Base-by-base conservation (phyloP, 148 eudicot genomes). In the Vaccinium darrowii region DNA sequence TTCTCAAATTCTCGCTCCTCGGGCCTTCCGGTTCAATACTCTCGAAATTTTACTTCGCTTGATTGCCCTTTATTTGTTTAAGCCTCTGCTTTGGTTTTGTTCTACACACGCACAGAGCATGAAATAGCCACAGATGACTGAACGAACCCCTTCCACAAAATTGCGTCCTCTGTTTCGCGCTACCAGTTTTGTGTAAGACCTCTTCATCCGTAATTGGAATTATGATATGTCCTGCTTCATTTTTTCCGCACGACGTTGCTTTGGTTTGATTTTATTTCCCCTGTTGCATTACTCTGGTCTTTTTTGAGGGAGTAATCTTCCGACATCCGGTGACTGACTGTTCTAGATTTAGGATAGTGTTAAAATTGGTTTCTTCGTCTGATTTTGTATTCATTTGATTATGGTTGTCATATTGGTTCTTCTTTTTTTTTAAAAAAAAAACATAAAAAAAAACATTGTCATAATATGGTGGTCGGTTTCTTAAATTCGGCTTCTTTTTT, bases 401-500 rank as follows among this genome's bases (percentile, higher is more conserved):
- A 47, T 78, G 85, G 76, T 89, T 80, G 58, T 82, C 23, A 12
- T 82, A 18, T 58, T 7, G n/a, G 23, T 21, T 58, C 63, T 58
- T 58, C 0, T 19, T 2, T 39, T 39, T 3, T 5, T 39, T 39
- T 39, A 0, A 39, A 39, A 39, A 33, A 33, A 1, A 33, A 33
- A 33, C 36, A 33, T 16, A 58, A 58, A 58, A 19, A 19, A 16
- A 14, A 57, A 14, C 5, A 52, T 90, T 82, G 58, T 82, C 43
- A 12, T 82, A 2, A 1, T 63, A 88, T 88, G 86, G 51, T 89
- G 86, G 85, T 86, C 69, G 77, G 82, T 88, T 91, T 79, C 83
- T 65, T 49, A 12, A 43, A 43, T 65, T 85, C 25, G 39, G 81
- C 62, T 8, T 1, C 1, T 33, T 33, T 27, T 36, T 1, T 33